A percentile compares a stretch with the other conserved stretches of the same genome.
phyloP scores from a whole-genome alignment of 768 basidiomycete species.

The Lentinula lateritia region DNA sequence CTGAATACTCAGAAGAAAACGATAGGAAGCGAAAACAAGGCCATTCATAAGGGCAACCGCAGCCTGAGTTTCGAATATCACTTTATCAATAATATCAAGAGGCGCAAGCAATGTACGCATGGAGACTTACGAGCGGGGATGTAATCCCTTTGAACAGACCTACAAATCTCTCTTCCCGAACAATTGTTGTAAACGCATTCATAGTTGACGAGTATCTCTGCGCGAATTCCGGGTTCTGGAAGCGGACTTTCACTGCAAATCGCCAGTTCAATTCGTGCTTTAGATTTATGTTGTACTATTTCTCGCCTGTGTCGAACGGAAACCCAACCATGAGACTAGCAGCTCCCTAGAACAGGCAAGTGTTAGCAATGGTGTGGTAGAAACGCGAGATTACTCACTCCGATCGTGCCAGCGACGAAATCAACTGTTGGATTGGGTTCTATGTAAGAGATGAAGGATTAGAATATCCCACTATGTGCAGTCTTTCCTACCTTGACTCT shows the following conservation, averaged over 20 bases:
- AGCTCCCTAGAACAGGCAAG: constrained; percentile 38
- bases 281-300: background rate
- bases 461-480: background rate
- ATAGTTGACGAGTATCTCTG: constrained; percentile 56
- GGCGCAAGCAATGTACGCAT: background rate
- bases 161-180: constrained; percentile 60
- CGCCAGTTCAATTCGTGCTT: background rate
- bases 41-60: constrained; percentile 79
- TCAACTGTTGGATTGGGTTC: constrained; percentile 62
- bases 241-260: constrained; percentile 67
- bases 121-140: constrained; percentile 61
- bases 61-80: constrained; percentile 33
- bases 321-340: constrained; percentile 66
- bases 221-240: constrained; percentile 61
- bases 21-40: constrained; percentile 80
- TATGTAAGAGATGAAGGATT: background rate
- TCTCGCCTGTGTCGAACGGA: constrained; percentile 67
- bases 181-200: constrained; percentile 62
- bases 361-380: background rate
- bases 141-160: constrained; percentile 74
- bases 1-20: constrained; percentile 69
- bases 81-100: background rate
- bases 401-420: constrained; percentile 74
- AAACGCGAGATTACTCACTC: constrained; percentile 31
- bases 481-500: background rate